Conservation (phyloP, 2,329 filamentous ascomycete species). For the Incumbomyces delicatus region DNA sequence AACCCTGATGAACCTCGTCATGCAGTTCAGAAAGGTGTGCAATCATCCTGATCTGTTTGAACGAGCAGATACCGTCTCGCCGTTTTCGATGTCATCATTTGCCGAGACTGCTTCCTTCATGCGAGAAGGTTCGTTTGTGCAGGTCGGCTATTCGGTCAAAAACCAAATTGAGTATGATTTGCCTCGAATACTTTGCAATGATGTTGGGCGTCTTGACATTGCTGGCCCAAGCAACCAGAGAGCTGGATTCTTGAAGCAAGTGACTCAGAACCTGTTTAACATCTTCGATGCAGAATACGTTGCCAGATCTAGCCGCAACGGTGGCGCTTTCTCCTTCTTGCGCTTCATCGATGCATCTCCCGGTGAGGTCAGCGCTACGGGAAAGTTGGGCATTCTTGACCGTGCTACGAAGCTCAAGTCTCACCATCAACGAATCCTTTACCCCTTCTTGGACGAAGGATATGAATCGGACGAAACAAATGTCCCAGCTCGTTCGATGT, state of each 20-base stretch:
- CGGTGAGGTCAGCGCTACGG: constrained; percentile 60
- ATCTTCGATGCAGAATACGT: constrained; percentile 80
- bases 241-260: constrained; percentile 64
- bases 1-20: constrained; percentile 96
- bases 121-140: constrained; percentile 70
- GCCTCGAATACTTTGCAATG: constrained; percentile 72
- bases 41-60: constrained; percentile 98
- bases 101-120: constrained; percentile 93
- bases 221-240: constrained; percentile 61
- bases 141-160: constrained; percentile 77
- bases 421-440: constrained; percentile 54
- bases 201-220: constrained; percentile 65
- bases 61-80: constrained; percentile 80
- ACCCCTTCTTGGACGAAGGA: constrained; percentile 55
- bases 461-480: constrained; percentile 46
- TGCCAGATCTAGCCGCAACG: constrained; percentile 48
- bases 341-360: constrained; percentile 73
- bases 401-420: constrained; percentile 59
- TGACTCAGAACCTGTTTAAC: constrained; percentile 73
- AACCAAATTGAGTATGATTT: constrained; percentile 77
- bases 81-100: constrained; percentile 74
- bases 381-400: constrained; percentile 61
- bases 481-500: constrained; percentile 64
- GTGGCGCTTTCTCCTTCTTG: constrained; percentile 69
- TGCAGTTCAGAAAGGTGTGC: constrained; percentile 99